Evolutionary conservation across 2,329 filamentous ascomycete genomes (phyloP).

Genomic region (Alternaria sp.): DNA sequence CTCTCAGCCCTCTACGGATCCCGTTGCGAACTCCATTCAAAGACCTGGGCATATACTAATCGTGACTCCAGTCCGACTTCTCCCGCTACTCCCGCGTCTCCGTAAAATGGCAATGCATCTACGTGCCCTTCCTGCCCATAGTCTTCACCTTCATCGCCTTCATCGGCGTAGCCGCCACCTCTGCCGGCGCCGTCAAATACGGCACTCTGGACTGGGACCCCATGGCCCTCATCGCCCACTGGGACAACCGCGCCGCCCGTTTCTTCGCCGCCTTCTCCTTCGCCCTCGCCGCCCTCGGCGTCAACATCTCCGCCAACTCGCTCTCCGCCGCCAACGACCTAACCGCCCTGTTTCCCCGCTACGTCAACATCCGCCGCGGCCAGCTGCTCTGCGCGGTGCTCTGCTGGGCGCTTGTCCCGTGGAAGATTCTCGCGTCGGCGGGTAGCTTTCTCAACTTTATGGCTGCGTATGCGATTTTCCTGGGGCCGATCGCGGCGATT

Average conservation of each 20-base stretch:
- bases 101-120: conserved; percentile 58
- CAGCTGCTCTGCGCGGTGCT: conserved; percentile 54
- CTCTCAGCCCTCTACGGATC: neutral
- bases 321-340: conserved; percentile 63
- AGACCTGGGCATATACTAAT: conserved; percentile 9
- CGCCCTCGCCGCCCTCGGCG: conserved; percentile 59
- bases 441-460: conserved; percentile 64
- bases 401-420: conserved; percentile 54
- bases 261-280: conserved; percentile 54
- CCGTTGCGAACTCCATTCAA: neutral
- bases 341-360: conserved; percentile 59
- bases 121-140: conserved; percentile 59
- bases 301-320: conserved; percentile 61
- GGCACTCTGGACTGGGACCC: conserved; percentile 56
- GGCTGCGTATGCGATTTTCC: conserved; percentile 69
- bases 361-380: conserved; percentile 60
- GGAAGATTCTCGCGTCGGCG: conserved; percentile 55
- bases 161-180: conserved; percentile 66
- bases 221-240: conserved; percentile 49
- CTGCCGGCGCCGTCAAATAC: conserved; percentile 60
- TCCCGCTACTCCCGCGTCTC: conserved; percentile 58
- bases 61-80: conserved; percentile 60
- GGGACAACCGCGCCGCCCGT: conserved; percentile 47
- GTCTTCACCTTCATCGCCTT: conserved; percentile 62
- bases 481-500: conserved; percentile 68